A percentile compares a stretch with the other conserved stretches of the same genome.
phyloP scores from a whole-genome alignment of 2,329 filamentous ascomycete genomes.

The Arthrobotrys megalospora region DNA sequence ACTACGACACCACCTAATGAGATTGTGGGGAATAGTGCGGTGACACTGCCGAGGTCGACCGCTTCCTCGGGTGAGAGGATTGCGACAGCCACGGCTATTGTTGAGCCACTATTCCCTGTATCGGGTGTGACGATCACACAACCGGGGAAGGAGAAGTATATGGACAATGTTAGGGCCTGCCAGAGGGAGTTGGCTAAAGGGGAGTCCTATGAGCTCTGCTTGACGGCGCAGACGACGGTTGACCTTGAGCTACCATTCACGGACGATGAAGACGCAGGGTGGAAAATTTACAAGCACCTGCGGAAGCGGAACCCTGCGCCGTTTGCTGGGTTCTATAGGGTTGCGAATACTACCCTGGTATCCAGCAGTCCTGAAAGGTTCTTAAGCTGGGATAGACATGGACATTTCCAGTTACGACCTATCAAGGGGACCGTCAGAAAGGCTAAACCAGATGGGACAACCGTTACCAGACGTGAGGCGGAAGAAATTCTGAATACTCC shows the following conservation, averaged over 20 bases:
- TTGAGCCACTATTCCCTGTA: slow-evolving; percentile 36
- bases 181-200: slow-evolving; percentile 67
- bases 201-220: slow-evolving; percentile 68
- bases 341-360: slow-evolving; percentile 79
- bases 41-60: slow-evolving; percentile 4
- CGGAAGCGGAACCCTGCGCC: slow-evolving; percentile 82
- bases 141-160: slow-evolving; percentile 64
- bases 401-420: slow-evolving; percentile 83
- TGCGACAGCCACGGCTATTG: background rate
- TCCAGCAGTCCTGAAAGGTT: slow-evolving; percentile 93
- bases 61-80: background rate
- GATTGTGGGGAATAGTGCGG: background rate
- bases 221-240: slow-evolving; percentile 65
- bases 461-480: slow-evolving; percentile 75
- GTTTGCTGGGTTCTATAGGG: slow-evolving; percentile 84
- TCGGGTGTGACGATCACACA: slow-evolving; percentile 54
- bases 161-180: slow-evolving; percentile 66
- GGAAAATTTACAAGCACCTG: slow-evolving; percentile 81
- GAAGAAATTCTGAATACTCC: slow-evolving; percentile 80
- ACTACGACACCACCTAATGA: slow-evolving; percentile 62
- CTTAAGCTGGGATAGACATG: slow-evolving; percentile 76
- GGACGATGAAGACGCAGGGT: slow-evolving; percentile 70
- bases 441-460: slow-evolving; percentile 79
- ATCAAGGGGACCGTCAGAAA: slow-evolving; percentile 91
- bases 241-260: slow-evolving; percentile 65